Conservation (phyloP, 495 filamentous ascomycete species). For the Chaetomium tenue region DNA sequence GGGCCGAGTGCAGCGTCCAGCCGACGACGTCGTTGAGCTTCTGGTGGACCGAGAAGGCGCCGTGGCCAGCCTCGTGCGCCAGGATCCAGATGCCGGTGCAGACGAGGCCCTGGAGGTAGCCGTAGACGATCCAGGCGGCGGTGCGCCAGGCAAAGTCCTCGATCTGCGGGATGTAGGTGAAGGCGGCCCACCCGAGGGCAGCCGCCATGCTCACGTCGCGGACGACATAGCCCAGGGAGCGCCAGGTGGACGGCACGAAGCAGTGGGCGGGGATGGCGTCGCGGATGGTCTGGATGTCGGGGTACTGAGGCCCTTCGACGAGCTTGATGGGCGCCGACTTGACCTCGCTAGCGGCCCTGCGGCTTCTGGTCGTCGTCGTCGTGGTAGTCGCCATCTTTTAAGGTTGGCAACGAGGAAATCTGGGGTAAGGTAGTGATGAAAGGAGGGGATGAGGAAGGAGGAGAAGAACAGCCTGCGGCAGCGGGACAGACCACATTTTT, state of each 20-base stretch:
- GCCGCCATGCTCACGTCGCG: conserved; percentile 64
- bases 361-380: conserved; percentile 27
- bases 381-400: conserved; percentile 24
- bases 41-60: conserved; percentile 77
- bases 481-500: conserved; percentile 10
- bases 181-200: conserved; percentile 61
- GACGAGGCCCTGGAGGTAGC: conserved; percentile 71
- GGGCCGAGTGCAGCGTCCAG: conserved; percentile 74
- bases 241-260: conserved; percentile 66
- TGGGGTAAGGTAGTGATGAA: background rate
- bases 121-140: conserved; percentile 63
- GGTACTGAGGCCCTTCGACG: conserved; percentile 64
- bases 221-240: conserved; percentile 63
- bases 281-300: conserved; percentile 69
- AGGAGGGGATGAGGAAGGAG: background rate
- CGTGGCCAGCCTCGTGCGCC: conserved; percentile 85
- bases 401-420: background rate
- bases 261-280: conserved; percentile 80
- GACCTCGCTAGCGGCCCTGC: conserved; percentile 18
- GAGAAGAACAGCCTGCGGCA: background rate
- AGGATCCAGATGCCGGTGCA: conserved; percentile 84
- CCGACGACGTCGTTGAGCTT: conserved; percentile 79
- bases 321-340: conserved; percentile 48
- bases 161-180: conserved; percentile 59
- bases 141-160: conserved; percentile 55